Conservation (phyloP, 768 basidiomycete species). For the Amanita molliuscula region DNA sequence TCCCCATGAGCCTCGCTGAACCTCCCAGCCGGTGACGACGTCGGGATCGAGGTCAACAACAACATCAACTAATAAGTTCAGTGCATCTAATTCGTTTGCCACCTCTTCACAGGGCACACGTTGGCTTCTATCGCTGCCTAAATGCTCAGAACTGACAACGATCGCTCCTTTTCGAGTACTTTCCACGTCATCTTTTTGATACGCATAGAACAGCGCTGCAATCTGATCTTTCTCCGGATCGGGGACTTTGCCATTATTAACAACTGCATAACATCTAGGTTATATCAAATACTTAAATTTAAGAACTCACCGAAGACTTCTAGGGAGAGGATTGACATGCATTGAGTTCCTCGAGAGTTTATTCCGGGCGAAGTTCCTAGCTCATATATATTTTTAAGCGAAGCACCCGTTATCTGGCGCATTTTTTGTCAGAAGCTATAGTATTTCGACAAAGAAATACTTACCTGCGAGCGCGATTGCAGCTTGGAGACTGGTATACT, state of each 20-base stretch:
- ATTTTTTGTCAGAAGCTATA: background rate
- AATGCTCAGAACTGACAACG: conserved; percentile 30
- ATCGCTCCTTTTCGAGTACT: conserved; percentile 38
- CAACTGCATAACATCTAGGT: conserved; percentile 30
- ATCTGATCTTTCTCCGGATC: conserved; percentile 61
- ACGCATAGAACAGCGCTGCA: conserved; percentile 61
- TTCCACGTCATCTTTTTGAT: conserved; percentile 40
- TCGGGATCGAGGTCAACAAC: conserved; percentile 82
- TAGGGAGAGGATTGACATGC: conserved; percentile 72
- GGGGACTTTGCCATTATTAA: conserved; percentile 47
- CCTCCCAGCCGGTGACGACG: conserved; percentile 86
- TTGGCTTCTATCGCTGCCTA: conserved; percentile 32
- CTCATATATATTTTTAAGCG: conserved; percentile 64
- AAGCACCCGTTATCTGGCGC: conserved; percentile 58
- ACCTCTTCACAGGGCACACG: conserved; percentile 41
- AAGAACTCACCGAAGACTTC: conserved; percentile 70
- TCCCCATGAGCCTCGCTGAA: conserved; percentile 85
- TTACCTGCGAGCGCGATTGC: conserved; percentile 43
- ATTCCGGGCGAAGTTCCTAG: conserved; percentile 40
- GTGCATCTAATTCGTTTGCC: conserved; percentile 63
- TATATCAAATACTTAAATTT: background rate
- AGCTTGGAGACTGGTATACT: conserved; percentile 9
- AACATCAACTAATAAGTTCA: conserved; percentile 68
- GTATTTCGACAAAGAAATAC: conserved; percentile 1
- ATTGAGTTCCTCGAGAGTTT: conserved; percentile 44